Base-by-base conservation (phyloP, 805 yeast species). In the Vanderwaltozyma polyspora region DNA sequence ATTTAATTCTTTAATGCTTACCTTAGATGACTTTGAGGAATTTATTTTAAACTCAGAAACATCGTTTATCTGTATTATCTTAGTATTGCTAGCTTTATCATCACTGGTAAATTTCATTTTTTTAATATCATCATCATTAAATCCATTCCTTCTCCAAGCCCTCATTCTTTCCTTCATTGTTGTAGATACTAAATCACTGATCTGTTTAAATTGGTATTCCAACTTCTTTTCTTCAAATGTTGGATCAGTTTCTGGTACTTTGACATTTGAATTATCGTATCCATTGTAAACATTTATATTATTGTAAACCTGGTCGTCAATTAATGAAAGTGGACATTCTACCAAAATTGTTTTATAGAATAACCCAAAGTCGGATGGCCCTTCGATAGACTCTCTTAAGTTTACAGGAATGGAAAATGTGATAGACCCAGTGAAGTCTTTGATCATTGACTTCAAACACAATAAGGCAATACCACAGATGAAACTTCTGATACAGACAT, bases 71-170 rank as follows among this genome's bases (percentile, higher is more conserved):
- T 46, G 52, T 23, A 53, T 44, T 9, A 44, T 34, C 31, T 46
- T 36, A n/a, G 46, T 28, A 23, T 32, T 28, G 5, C 21, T 16
- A 7, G 34, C 23, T 31, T 35, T 35, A 7, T 30, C 40, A 2
- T 38, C 40, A 14, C 36, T 38, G 4, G 40, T 44, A 31, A 42
- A 43, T 34, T 46, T 51, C 56, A 51, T 49, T 31, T 50, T 41
- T 33, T 47, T 49, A 12, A 55, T 43, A 32, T 51, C 59, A 31
- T 51, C 51, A 30, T 52, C 59, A 32, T 47, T 46, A 28, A 48
- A 51, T 1, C 48, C 48, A 24, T 29, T 31, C 18, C 38, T 42
- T 21, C 43, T 41, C 51, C 52, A 51, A 3, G 45, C 43, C 16
- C 26, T 41, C 18, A 45, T 23, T 21, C 50, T 48, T 11, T 39